These are phyloP conservation scores for Lentinus tigrinus DNA, from an alignment of 768 basidiomycete species.

Conservation along the genomic window DNA sequence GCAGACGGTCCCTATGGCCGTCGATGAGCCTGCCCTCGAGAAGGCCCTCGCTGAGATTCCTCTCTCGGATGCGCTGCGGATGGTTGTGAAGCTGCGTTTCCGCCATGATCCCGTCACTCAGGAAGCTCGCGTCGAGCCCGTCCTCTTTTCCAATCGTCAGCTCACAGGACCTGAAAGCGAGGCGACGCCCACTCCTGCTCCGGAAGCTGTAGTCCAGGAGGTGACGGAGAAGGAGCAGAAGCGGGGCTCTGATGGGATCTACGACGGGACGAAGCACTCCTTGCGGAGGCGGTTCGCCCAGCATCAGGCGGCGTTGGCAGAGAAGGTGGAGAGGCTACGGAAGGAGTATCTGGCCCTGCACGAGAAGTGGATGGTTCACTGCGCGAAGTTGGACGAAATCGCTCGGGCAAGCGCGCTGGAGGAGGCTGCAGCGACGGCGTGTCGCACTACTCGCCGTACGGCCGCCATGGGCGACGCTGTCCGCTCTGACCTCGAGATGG, in stretches of 20 bases:
- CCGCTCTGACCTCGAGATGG: constrained; percentile 94
- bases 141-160: constrained; percentile 59
- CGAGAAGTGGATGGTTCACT: constrained; percentile 71
- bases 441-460: constrained; percentile 71
- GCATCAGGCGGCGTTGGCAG: constrained; percentile 47
- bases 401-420: constrained; percentile 44
- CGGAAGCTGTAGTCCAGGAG: constrained; percentile 48
- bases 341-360: constrained; percentile 70
- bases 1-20: not conserved
- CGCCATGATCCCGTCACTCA: constrained; percentile 59
- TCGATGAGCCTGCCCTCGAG: not conserved
- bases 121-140: constrained; percentile 59
- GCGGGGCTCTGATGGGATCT: constrained; percentile 36
- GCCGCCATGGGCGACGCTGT: constrained; percentile 84
- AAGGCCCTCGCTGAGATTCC: constrained; percentile 29
- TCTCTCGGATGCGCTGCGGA: constrained; percentile 58
- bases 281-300: constrained; percentile 55
- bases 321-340: constrained; percentile 56
- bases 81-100: constrained; percentile 62
- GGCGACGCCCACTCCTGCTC: constrained; percentile 28
- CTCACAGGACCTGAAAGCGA: constrained; percentile 35
- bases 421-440: constrained; percentile 41
- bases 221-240: constrained; percentile 38
- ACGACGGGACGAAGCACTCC: constrained; percentile 43
- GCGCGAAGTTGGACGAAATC: constrained; percentile 64